These are phyloP conservation scores for Diaporthe citriasiana DNA, from an alignment of 2,329 filamentous ascomycete species.

Conservation along the genomic window DNA sequence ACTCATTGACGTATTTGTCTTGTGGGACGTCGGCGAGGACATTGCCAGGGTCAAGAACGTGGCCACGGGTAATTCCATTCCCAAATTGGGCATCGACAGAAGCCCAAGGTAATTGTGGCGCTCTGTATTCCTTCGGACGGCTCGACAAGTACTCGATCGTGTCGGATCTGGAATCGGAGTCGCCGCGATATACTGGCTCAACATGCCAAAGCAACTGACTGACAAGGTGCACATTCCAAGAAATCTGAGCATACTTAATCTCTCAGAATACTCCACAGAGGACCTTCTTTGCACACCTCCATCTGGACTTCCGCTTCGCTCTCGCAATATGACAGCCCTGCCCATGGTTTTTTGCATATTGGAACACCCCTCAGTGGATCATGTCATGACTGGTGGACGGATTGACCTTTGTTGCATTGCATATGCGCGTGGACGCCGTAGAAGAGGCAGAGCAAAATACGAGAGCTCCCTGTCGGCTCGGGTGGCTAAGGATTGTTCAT, in stretches of 20 bases:
- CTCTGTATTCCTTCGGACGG: constrained; percentile 27
- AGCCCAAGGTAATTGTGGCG: constrained; percentile 37
- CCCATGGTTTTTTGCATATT: background rate
- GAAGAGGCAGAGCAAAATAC: background rate
- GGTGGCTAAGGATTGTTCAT: background rate
- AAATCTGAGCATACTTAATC: background rate
- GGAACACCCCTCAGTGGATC: background rate
- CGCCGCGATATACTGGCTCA: background rate
- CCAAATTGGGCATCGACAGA: constrained; percentile 27
- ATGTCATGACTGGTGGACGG: too few species aligned
- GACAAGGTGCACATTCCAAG: background rate
- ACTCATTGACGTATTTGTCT: background rate
- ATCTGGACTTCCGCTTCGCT: too few species aligned
- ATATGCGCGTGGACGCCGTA: background rate
- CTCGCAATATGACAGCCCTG: too few species aligned
- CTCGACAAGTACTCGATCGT: background rate
- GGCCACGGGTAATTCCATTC: background rate
- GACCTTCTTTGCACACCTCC: too few species aligned
- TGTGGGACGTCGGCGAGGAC: constrained; percentile 11
- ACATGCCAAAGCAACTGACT: constrained; percentile 35
- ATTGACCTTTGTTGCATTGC: background rate
- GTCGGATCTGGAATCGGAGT: background rate
- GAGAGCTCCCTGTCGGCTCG: background rate
- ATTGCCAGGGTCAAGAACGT: background rate
- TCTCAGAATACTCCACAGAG: background rate